Evolutionary conservation across 257 asterid genomes (phyloP).

Genomic region (Solanum chmielewskii): DNA sequence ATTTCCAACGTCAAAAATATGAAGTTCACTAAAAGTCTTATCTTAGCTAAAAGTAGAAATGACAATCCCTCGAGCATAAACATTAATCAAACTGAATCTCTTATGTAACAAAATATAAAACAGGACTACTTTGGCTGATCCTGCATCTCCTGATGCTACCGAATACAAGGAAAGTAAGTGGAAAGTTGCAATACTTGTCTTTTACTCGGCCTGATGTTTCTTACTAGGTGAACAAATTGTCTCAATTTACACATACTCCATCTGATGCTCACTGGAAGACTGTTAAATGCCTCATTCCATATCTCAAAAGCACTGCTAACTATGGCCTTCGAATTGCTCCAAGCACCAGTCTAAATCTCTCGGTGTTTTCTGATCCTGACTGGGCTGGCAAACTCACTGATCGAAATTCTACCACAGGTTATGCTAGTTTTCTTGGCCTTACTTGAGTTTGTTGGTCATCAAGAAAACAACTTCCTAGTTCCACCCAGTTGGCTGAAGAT

Average conservation of each 20-base stretch:
- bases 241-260: neutral
- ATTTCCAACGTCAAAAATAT: neutral
- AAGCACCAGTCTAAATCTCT: neutral
- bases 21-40: neutral
- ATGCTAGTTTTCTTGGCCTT: neutral
- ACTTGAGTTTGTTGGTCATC: neutral
- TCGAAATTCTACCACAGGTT: neutral
- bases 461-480: neutral
- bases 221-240: neutral
- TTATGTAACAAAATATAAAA: neutral
- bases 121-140: neutral
- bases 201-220: neutral
- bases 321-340: neutral
- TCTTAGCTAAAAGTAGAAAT: neutral
- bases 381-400: neutral
- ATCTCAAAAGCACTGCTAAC: neutral
- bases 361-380: neutral
- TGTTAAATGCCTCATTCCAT: neutral
- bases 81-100: neutral
- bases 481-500: neutral
- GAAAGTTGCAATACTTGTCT: neutral
- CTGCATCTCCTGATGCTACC: neutral
- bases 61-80: neutral
- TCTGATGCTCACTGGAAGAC: neutral
- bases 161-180: neutral